phyloP scores from a whole-genome alignment of 177 flowering plant genomes.

The Viscum album region DNA sequence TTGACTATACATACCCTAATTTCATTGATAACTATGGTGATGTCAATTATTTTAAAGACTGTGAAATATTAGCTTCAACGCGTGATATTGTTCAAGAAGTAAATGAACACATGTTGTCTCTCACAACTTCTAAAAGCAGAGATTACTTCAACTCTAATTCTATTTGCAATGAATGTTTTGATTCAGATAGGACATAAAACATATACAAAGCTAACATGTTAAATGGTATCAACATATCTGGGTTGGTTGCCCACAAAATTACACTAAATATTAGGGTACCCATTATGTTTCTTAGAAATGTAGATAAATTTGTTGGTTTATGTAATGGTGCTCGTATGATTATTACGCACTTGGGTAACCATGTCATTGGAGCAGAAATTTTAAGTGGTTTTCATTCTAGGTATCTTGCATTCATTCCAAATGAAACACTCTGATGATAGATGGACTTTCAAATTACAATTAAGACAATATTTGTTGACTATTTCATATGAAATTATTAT shows the following conservation, averaged over 20 bases:
- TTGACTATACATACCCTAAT: neutral
- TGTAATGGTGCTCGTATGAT: slow-evolving; percentile 12
- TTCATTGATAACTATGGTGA: neutral
- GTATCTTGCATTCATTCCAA: neutral
- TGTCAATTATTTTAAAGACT: neutral
- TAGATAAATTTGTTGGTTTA: neutral
- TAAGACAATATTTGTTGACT: neutral
- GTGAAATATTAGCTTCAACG: slow-evolving; percentile 6
- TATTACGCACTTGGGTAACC: neutral
- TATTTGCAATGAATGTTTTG: too few relatives aligned
- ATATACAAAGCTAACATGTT: neutral
- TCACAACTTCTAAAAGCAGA: neutral
- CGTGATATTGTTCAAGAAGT: neutral
- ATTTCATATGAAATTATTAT: neutral
- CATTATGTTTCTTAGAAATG: slow-evolving; percentile 5
- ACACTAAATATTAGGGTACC: slow-evolving; percentile 6
- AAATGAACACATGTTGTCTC: slow-evolving; percentile 4
- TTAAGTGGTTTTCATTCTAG: neutral
- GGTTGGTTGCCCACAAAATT: neutral
- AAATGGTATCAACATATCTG: neutral
- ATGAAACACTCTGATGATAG: neutral
- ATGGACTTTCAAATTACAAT: neutral
- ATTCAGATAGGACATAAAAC: too few relatives aligned
- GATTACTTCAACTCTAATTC: too few relatives aligned
- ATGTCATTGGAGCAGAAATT: neutral